Evolutionary conservation across 2,329 filamentous ascomycete genomes (phyloP).

Genomic region (Fulvia fulva): DNA sequence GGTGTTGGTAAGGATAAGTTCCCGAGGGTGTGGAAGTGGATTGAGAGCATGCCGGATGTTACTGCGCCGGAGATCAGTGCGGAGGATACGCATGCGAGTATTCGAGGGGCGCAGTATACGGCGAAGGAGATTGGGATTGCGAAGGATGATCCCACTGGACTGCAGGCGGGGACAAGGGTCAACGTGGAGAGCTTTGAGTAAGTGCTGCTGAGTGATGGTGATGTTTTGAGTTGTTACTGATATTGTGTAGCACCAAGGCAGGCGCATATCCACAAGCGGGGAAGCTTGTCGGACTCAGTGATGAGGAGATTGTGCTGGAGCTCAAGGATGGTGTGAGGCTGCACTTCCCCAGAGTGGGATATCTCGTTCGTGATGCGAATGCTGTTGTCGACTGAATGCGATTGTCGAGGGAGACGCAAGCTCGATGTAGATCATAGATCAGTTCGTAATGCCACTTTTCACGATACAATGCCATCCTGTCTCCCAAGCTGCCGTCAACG

Average conservation of each 20-base stretch:
- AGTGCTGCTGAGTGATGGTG: constrained; percentile 8
- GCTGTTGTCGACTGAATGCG: background rate
- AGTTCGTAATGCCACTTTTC: too few species aligned
- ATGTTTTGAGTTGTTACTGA: constrained; percentile 4
- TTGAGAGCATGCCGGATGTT: constrained; percentile 24
- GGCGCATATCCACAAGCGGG: constrained; percentile 29
- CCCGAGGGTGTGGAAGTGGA: constrained; percentile 25
- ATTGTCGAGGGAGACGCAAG: too few species aligned
- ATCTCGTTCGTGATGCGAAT: constrained; percentile 24
- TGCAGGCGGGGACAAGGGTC: constrained; percentile 21
- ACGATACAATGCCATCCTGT: too few species aligned
- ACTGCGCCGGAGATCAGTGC: constrained; percentile 20
- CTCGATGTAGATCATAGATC: background rate
- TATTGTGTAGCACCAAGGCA: constrained; percentile 19
- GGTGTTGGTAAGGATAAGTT: constrained; percentile 23
- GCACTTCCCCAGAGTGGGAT: constrained; percentile 41
- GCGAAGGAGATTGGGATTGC: constrained; percentile 12
- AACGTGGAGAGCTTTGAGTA: constrained; percentile 30
- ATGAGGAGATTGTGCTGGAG: constrained; percentile 28
- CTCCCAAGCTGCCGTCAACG: background rate
- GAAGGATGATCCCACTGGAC: constrained; percentile 21
- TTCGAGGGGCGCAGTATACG: constrained; percentile 18
- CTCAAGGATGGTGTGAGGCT: constrained; percentile 29
- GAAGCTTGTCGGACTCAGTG: constrained; percentile 26
- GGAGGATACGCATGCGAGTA: constrained; percentile 26